Conservation (phyloP, 257 asterid genomes). For the Cordia subcordata region DNA sequence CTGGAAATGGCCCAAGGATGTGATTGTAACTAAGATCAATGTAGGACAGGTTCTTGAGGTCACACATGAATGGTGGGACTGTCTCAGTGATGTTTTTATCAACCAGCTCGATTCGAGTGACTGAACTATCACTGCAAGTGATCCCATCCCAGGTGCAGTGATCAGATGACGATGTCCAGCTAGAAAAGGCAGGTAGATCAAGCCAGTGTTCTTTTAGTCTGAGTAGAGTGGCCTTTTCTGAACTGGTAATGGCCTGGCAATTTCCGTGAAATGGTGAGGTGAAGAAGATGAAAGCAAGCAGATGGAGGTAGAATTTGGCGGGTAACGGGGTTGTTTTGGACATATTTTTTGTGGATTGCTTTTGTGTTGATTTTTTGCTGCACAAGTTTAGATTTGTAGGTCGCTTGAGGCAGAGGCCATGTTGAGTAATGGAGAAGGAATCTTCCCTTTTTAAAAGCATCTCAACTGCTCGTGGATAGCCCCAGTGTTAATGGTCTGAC, state of each 20-base stretch:
- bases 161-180: slow-evolving; percentile 50
- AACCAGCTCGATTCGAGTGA: slow-evolving; percentile 21
- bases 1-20: slow-evolving; percentile 22
- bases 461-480: not conserved
- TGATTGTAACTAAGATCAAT: slow-evolving; percentile 15
- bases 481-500: slow-evolving; percentile 1
- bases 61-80: slow-evolving; percentile 23
- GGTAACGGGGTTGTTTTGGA: slow-evolving; percentile 20
- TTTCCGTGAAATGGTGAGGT: slow-evolving; percentile 36
- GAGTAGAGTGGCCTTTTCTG: slow-evolving; percentile 53
- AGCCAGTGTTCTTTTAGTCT: slow-evolving; percentile 52
- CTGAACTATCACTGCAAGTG: slow-evolving; percentile 43
- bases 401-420: not conserved
- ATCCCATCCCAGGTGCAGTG: slow-evolving; percentile 81
- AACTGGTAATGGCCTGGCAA: slow-evolving; percentile 32
- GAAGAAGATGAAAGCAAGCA: slow-evolving; percentile 28
- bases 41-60: slow-evolving; percentile 22
- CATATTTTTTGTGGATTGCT: slow-evolving; percentile 20
- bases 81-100: slow-evolving; percentile 5
- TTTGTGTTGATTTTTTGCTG: not conserved
- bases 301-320: slow-evolving; percentile 6
- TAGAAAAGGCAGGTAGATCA: slow-evolving; percentile 43
- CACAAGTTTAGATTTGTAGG: not conserved
- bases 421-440: slow-evolving; percentile 4
- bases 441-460: too few relatives aligned